Percentiles rank a stretch among this genome's conserved stretches.
Conservation (phyloP, 495 filamentous ascomycete genomes). For the Penicillium goetzii region DNA sequence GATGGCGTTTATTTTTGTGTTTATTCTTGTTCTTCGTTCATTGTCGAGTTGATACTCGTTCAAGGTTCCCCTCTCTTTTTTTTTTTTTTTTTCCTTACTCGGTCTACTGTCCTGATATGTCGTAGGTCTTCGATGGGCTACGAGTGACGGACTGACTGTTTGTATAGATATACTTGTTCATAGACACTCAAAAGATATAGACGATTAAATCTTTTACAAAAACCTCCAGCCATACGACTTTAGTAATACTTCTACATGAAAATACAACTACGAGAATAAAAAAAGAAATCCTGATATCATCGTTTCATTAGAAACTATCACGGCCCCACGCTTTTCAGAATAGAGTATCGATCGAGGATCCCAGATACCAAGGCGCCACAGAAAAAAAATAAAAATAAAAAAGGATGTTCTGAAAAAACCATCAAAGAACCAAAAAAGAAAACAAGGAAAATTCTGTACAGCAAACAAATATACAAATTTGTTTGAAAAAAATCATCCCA, state of each 20-base stretch:
- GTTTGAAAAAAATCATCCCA: slow-evolving; percentile 26
- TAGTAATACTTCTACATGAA: too few relatives aligned
- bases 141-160: background rate
- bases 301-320: slow-evolving; percentile 41
- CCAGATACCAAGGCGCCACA: slow-evolving; percentile 38
- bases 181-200: slow-evolving; percentile 18
- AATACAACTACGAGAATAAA: background rate
- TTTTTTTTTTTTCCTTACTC: background rate
- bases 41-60: background rate
- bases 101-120: background rate
- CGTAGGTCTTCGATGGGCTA: background rate
- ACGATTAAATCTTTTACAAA: slow-evolving; percentile 1
- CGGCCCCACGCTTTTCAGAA: slow-evolving; percentile 32
- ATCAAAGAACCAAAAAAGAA: slow-evolving; percentile 26
- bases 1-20: slow-evolving; percentile 32
- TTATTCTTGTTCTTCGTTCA: background rate
- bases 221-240: background rate
- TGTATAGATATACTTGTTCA: slow-evolving; percentile 24
- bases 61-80: background rate
- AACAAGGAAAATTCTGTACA: slow-evolving; percentile 36
- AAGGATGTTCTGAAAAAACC: slow-evolving; percentile 11
- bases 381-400: slow-evolving; percentile 31
- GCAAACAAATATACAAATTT: slow-evolving; percentile 36
- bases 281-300: slow-evolving; percentile 26
- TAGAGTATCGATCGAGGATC: slow-evolving; percentile 34